Percentiles rank a stretch among this genome's conserved stretches.
Evolutionary conservation across 2,329 filamentous ascomycete genomes (phyloP).

Genomic region (Mycogone perniciosa): DNA sequence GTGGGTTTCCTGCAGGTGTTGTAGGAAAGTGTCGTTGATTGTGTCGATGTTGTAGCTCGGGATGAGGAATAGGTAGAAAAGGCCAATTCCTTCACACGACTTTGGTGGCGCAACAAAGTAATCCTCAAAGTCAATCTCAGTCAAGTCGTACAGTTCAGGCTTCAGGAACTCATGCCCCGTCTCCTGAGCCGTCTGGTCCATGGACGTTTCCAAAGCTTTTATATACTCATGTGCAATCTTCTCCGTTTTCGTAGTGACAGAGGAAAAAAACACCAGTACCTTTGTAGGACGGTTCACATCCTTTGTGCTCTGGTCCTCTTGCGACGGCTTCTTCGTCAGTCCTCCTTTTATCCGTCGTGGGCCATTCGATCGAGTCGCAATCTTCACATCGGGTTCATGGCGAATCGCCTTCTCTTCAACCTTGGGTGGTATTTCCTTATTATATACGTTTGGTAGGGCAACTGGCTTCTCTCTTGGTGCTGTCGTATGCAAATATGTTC

Average conservation of each 20-base stretch:
- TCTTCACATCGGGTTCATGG: conserved; percentile 21
- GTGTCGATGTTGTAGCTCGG: conserved; percentile 96
- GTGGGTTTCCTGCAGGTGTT: conserved; percentile 24
- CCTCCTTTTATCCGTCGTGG: conserved; percentile 46
- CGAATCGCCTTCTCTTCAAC: neutral
- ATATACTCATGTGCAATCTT: conserved; percentile 60
- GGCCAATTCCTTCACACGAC: conserved; percentile 45
- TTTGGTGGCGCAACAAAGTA: conserved; percentile 78
- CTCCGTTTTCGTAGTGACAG: conserved; percentile 77
- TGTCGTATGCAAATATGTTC: conserved; percentile 37
- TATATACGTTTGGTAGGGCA: conserved; percentile 32
- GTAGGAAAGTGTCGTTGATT: conserved; percentile 78
- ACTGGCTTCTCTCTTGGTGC: conserved; percentile 29
- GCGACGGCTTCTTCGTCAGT: conserved; percentile 26
- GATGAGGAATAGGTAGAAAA: conserved; percentile 78
- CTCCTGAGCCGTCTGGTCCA: conserved; percentile 42
- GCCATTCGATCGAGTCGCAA: conserved; percentile 30
- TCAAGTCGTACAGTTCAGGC: conserved; percentile 67
- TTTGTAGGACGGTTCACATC: conserved; percentile 50
- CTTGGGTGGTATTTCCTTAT: conserved; percentile 16
- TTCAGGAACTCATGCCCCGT: conserved; percentile 38
- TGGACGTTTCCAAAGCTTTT: conserved; percentile 45
- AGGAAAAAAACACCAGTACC: conserved; percentile 81
- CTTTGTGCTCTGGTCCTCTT: conserved; percentile 19
- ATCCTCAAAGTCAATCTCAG: conserved; percentile 86